Percentiles rank a stretch among this genome's conserved stretches.
These are phyloP conservation scores for Oenanthe sinensis DNA, from an alignment of 129 eudicot genomes.

Conservation along the genomic window DNA sequence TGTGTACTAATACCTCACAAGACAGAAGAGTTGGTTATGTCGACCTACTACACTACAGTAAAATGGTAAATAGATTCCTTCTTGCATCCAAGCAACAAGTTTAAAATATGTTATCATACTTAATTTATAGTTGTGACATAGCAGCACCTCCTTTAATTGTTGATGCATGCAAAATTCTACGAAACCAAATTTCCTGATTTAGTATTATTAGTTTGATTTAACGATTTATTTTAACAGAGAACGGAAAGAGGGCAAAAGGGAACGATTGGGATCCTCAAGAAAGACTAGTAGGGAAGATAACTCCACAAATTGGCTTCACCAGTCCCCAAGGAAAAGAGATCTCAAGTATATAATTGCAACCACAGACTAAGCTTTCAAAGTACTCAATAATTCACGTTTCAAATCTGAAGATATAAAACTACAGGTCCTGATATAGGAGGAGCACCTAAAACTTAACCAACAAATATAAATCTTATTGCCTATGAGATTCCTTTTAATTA, in stretches of 20 bases:
- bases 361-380: not conserved
- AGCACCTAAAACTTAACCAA: not conserved
- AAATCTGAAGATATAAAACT: not conserved
- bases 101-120: not conserved
- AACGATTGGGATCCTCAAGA: not conserved
- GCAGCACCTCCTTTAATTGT: not conserved
- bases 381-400: not conserved
- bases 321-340: not conserved
- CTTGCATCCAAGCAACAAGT: not conserved
- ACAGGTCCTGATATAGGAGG: not conserved
- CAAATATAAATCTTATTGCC: not conserved
- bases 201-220: not conserved
- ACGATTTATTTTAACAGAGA: not conserved
- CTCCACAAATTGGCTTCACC: not conserved
- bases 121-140: not conserved
- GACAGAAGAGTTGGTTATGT: not conserved
- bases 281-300: not conserved
- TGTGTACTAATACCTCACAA: not conserved
- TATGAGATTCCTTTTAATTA: not conserved
- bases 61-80: not conserved
- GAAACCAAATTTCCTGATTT: not conserved
- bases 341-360: not conserved
- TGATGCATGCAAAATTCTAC: not conserved
- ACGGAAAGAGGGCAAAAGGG: not conserved
- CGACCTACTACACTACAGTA: not conserved